Conservation (phyloP, 73 alveolate genomes). For the Blepharisma stoltei region DNA sequence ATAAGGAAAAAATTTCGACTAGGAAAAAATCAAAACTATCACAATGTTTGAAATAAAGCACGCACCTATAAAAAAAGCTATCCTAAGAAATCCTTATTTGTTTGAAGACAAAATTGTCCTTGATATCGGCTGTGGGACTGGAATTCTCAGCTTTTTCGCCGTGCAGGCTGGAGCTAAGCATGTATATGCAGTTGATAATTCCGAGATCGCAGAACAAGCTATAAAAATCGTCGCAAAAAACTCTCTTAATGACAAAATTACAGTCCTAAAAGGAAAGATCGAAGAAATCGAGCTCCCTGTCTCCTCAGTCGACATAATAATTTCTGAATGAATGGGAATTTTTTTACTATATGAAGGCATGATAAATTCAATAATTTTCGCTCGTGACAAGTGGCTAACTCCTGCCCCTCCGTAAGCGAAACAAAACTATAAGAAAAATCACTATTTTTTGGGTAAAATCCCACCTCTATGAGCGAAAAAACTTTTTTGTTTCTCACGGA, state of each 20-base stretch:
- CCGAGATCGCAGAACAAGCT: conserved; percentile 92
- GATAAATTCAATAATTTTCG: conserved; percentile 86
- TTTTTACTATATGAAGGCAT: conserved; percentile 89
- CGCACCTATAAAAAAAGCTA: too few relatives aligned
- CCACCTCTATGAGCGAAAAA: conserved; percentile 78
- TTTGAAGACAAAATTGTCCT: conserved; percentile 93
- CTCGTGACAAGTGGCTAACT: conserved; percentile 88
- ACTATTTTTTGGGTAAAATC: too few relatives aligned
- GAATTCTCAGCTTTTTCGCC: conserved; percentile 92
- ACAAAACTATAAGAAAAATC: too few relatives aligned
- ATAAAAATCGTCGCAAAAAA: conserved; percentile 76
- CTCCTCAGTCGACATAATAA: conserved; percentile 84
- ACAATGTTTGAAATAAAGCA: conserved; percentile 89
- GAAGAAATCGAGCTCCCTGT: conserved; percentile 93
- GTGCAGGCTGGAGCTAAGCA: conserved; percentile 96
- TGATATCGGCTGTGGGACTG: conserved; percentile 98
- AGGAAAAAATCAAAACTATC: conserved; percentile 76
- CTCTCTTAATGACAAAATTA: conserved; percentile 75
- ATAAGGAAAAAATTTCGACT: conserved; percentile 79
- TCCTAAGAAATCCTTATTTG: conserved; percentile 65
- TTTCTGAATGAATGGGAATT: conserved; percentile 97
- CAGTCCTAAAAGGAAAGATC: conserved; percentile 84
- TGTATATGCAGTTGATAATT: conserved; percentile 93
- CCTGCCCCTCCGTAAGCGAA: conserved; percentile 76
- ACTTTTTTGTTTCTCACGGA: conserved; percentile 85